Conservation (phyloP, 768 basidiomycete species). For the Termitomyces sp. region DNA sequence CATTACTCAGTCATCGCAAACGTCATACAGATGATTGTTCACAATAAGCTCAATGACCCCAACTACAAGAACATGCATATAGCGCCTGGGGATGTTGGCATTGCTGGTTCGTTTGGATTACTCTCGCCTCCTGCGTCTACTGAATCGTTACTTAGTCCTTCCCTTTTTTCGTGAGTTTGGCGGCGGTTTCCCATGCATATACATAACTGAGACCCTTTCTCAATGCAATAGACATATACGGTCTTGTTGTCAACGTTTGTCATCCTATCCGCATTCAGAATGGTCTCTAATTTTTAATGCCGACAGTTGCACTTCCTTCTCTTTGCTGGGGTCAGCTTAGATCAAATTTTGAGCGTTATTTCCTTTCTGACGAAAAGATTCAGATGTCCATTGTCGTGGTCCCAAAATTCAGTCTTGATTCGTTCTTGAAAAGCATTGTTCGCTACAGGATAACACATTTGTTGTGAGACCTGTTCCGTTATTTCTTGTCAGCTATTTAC, state of each 20-base stretch:
- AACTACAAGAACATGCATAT: slow-evolving; percentile 36
- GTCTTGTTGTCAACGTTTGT: slow-evolving; percentile 53
- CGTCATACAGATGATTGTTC: slow-evolving; percentile 54
- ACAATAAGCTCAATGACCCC: slow-evolving; percentile 41
- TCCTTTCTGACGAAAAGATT: not conserved
- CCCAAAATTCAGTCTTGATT: slow-evolving; percentile 58
- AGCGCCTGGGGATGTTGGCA: slow-evolving; percentile 51
- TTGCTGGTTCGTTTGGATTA: slow-evolving; percentile 43
- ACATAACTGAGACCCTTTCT: not conserved
- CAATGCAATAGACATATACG: slow-evolving; percentile 48
- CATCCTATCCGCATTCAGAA: not conserved
- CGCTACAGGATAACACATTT: slow-evolving; percentile 54
- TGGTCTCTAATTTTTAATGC: not conserved
- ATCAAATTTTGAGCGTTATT: not conserved
- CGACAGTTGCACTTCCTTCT: slow-evolving; percentile 47
- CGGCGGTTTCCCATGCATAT: not conserved
- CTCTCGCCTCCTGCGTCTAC: not conserved
- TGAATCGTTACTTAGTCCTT: slow-evolving; percentile 34
- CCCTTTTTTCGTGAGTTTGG: slow-evolving; percentile 55
- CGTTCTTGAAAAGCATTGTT: slow-evolving; percentile 52
- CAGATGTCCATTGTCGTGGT: slow-evolving; percentile 58
- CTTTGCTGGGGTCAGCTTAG: slow-evolving; percentile 46
- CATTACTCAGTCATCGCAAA: slow-evolving; percentile 67
- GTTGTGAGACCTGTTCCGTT: slow-evolving; percentile 34
- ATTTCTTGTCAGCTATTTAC: not conserved